phyloP scores from a whole-genome alignment of 2,329 filamentous ascomycete genomes.

The Pestalotiopsis sp. region DNA sequence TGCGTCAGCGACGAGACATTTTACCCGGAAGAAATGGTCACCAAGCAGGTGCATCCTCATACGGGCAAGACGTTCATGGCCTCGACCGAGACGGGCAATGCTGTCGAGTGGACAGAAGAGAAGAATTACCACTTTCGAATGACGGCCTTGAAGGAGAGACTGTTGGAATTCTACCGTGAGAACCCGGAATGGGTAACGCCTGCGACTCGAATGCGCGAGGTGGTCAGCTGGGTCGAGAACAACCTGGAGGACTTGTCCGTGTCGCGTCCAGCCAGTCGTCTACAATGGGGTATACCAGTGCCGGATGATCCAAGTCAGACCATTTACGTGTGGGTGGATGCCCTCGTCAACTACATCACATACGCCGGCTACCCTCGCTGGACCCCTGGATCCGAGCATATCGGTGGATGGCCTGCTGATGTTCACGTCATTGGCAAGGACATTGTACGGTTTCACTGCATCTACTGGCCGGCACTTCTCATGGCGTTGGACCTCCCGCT shows the following conservation, averaged over 20 bases:
- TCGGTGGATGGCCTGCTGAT: conserved; percentile 83
- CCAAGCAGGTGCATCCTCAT: conserved; percentile 72
- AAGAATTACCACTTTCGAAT: conserved; percentile 94
- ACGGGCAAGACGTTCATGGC: conserved; percentile 84
- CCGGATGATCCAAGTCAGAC: conserved; percentile 84
- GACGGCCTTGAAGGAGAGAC: conserved; percentile 75
- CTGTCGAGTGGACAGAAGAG: conserved; percentile 94
- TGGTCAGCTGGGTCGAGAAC: conserved; percentile 74
- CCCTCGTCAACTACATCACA: conserved; percentile 90
- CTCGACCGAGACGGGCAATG: conserved; percentile 83
- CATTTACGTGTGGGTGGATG: conserved; percentile 98
- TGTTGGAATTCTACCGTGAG: conserved; percentile 77
- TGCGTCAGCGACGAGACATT: conserved; percentile 96
- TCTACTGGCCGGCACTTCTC: conserved; percentile 97
- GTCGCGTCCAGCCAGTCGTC: conserved; percentile 75
- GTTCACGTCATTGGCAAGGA: conserved; percentile 95
- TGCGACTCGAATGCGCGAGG: conserved; percentile 70
- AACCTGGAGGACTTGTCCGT: conserved; percentile 87
- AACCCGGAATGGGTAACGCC: conserved; percentile 82
- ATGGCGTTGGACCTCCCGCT: conserved; percentile 82
- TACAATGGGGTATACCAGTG: conserved; percentile 88
- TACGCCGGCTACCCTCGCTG: conserved; percentile 81
- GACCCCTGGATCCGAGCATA: conserved; percentile 63
- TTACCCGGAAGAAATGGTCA: conserved; percentile 77
- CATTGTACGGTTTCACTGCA: conserved; percentile 92